These are phyloP conservation scores for Santalum album DNA, from an alignment of 164 flowering plant species.

Conservation along the genomic window DNA sequence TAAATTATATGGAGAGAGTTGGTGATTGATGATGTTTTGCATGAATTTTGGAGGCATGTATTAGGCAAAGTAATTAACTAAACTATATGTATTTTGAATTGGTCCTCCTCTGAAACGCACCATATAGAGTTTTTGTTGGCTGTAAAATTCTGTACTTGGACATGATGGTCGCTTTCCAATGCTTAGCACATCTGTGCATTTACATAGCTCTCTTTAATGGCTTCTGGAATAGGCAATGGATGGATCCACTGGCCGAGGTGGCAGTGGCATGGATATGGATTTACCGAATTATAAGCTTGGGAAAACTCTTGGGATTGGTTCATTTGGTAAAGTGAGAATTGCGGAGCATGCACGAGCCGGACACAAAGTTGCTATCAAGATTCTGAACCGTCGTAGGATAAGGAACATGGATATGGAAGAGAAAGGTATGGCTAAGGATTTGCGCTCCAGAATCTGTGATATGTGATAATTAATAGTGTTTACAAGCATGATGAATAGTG, in stretches of 20 bases:
- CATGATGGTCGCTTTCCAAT: not conserved
- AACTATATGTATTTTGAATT: no score
- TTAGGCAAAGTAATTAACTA: no score
- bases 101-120: no score
- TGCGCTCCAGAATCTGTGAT: no score
- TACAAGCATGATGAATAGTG: no score
- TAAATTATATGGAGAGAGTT: no score
- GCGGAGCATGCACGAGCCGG: slow-evolving; percentile 73
- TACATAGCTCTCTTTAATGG: not conserved
- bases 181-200: not conserved
- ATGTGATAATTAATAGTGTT: no score
- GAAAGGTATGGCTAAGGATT: slow-evolving; percentile 41
- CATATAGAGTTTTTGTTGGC: not conserved
- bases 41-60: no score
- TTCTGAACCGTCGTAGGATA: slow-evolving; percentile 65
- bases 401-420: slow-evolving; percentile 78
- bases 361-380: slow-evolving; percentile 75
- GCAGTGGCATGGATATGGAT: slow-evolving; percentile 28
- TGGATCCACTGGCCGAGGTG: slow-evolving; percentile 31
- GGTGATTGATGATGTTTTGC: no score
- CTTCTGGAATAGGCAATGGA: slow-evolving; percentile 32
- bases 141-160: not conserved
- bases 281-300: slow-evolving; percentile 65
- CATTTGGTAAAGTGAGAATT: slow-evolving; percentile 81
- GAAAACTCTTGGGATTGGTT: slow-evolving; percentile 77